Percentiles rank a stretch among this genome's conserved stretches.
phyloP scores from a whole-genome alignment of 2,329 filamentous ascomycete genomes.

The Decorospora gaudefroyi region DNA sequence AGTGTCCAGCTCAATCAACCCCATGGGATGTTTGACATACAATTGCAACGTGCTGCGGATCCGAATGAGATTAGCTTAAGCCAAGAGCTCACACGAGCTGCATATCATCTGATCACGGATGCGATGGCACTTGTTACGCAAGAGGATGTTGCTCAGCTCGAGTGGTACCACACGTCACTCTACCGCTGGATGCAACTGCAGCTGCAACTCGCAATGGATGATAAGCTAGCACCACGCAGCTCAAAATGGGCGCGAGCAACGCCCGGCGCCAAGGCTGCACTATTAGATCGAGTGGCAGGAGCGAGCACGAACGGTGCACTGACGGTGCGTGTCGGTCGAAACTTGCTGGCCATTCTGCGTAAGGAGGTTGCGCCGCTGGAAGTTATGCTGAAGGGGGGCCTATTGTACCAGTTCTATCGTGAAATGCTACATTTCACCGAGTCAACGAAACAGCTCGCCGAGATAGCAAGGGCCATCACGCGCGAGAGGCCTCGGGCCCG shows the following conservation, averaged over 20 bases:
- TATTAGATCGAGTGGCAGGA: neutral
- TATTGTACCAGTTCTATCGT: neutral
- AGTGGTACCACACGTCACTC: no score
- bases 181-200: no score
- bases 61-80: neutral
- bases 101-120: no score
- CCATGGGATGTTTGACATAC: no score
- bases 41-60: neutral
- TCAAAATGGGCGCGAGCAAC: no score
- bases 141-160: no score
- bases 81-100: no score
- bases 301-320: neutral
- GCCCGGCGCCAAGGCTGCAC: neutral
- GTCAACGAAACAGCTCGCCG: neutral
- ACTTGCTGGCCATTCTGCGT: neutral
- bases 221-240: no score
- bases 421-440: neutral
- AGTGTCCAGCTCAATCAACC: no score
- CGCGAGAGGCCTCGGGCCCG: neutral
- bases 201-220: no score
- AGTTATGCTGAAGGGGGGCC: neutral
- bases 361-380: neutral
- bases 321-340: neutral
- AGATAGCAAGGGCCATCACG: neutral
- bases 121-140: neutral